Evolutionary conservation across 1,284 basidiomycete genomes (phyloP).

Genomic region (Melampsora americana): DNA sequence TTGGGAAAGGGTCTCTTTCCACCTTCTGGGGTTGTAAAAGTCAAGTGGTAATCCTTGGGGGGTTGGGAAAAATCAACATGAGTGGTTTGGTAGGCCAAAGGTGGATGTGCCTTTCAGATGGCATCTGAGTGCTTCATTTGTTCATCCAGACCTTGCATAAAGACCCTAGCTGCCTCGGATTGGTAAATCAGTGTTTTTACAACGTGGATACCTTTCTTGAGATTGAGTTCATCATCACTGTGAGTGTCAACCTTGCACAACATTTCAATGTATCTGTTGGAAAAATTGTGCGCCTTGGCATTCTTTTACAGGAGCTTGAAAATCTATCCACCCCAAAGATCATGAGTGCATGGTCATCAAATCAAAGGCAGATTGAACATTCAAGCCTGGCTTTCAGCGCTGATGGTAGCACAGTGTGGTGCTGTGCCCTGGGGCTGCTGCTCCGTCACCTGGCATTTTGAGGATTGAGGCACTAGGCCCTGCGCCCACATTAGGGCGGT

Average conservation of each 20-base stretch:
- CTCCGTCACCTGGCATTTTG: no score
- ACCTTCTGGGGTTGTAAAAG: neutral
- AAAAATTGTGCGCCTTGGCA: neutral
- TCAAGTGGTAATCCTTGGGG: neutral
- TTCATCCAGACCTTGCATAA: neutral
- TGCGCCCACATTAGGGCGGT: no score
- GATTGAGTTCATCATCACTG: slow-evolving; percentile 9
- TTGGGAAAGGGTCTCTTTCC: no score
- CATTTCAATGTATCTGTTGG: neutral
- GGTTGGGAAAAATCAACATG: neutral
- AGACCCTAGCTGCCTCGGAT: neutral
- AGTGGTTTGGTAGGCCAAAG: neutral
- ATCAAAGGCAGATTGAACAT: neutral
- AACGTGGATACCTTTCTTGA: neutral
- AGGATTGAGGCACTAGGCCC: no score
- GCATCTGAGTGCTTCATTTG: neutral
- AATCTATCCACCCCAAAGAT: neutral
- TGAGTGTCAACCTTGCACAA: neutral
- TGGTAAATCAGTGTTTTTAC: neutral
- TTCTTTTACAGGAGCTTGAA: neutral
- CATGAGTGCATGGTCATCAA: no score
- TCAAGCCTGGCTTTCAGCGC: neutral
- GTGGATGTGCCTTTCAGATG: neutral
- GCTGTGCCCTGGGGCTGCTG: no score
- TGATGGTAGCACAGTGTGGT: no score